Evolutionary conservation across 176 grass and related monocot species (phyloP).

Genomic region (Juncus inflexus): DNA sequence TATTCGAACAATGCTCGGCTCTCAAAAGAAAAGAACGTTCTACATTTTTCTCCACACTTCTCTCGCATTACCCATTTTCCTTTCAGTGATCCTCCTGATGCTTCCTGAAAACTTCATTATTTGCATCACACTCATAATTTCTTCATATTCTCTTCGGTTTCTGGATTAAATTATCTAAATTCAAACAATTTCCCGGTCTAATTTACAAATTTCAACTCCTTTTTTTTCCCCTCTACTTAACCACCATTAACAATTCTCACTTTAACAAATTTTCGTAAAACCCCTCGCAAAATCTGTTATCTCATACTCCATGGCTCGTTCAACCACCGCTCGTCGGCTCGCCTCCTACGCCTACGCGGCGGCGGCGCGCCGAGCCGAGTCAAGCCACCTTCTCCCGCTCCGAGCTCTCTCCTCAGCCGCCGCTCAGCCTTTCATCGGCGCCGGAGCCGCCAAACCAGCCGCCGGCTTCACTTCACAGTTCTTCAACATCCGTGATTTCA

Average conservation of each 20-base stretch:
- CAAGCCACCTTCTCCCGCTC: background rate
- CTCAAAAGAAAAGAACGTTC: conserved; percentile 11
- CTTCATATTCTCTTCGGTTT: background rate
- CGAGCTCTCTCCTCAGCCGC: conserved; percentile 13
- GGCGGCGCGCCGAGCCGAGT: conserved; percentile 3
- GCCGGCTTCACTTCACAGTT: background rate
- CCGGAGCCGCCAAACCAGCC: background rate
- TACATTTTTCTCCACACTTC: conserved; percentile 13
- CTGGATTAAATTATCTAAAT: background rate
- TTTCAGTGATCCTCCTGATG: no score
- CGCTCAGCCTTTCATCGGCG: background rate
- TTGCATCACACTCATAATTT: background rate
- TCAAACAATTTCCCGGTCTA: background rate
- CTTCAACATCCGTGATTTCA: no score
- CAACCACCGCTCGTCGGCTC: conserved; percentile 5
- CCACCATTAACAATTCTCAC: background rate
- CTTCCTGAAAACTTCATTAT: conserved; percentile 16
- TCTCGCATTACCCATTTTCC: background rate
- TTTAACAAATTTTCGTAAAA: background rate
- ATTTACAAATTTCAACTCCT: background rate
- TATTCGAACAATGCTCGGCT: no score
- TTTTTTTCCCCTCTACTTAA: no score
- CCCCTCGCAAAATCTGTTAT: background rate
- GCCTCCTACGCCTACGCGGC: conserved; percentile 21
- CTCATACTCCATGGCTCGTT: conserved; percentile 4